Evolutionary conservation across 176 grass and related monocot genomes (phyloP), one percentile per base, ranked within the genome.

Genomic region (Alopecurus myosuroides): DNA sequence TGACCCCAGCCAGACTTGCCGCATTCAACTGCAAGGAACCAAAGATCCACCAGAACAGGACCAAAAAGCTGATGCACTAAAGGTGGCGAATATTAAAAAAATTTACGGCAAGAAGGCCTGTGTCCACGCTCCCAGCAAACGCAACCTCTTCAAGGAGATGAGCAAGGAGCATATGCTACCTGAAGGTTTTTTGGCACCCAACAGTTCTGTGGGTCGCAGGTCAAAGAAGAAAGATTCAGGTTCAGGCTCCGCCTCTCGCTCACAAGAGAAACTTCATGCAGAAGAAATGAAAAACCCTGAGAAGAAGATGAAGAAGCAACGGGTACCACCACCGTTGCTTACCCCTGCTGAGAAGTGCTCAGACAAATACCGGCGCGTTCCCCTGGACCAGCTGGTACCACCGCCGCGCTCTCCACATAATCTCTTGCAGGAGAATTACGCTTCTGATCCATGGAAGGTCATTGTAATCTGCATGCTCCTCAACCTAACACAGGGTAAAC

Each of bases 361-460:
- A 52, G 67, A 89, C 4, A 80, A 36, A 41, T 89, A 89, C 20
- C 69, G 44, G 11, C 69, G 82, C 3, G 14, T 85, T 61, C 77
- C 82, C 4, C 56, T 80, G 57, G 58, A 85, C 40, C 57, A 79
- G 57, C 48, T 89, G 77, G 82, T 89, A 26, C 7, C 45, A 23
- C 57, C 69, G 3, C 87, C 68, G 1, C 11, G 36, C 82, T 80
- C 87, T 2, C 82, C 82, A 0, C 57, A 89, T 74, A 68, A 69
- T 7, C 82, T 89, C 6, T 40, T 89, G 45, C 87, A 89, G 68
- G 87, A 89, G 82, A 45, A 57, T 20, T 85, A 85, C 0, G 87
- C 87, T 76, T 65, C 56, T 67, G 87, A 89, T 39, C 87, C 87
- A 0, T 89, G 87, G 87, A 89, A 89, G 58, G 87, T 89, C 37